These are phyloP conservation scores for Pholiota adiposa DNA, from an alignment of 1,284 basidiomycete genomes.

Conservation along the genomic window DNA sequence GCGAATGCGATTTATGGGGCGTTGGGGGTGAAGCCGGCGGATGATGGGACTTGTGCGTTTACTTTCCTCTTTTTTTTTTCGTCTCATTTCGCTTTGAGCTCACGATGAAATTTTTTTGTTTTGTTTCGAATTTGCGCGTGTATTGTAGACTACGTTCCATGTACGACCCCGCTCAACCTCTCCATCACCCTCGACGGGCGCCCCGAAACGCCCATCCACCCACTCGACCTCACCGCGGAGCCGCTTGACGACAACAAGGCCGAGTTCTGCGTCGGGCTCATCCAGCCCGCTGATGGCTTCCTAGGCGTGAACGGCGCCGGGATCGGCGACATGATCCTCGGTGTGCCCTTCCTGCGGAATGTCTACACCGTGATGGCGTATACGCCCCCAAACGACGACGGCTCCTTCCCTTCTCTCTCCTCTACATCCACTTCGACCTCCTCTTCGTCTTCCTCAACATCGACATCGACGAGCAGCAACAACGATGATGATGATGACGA, in stretches of 20 bases:
- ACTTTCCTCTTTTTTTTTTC: conserved; percentile 4
- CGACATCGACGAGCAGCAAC: no score
- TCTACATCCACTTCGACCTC: no score
- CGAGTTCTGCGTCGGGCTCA: conserved; percentile 63
- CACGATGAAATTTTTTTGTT: no score
- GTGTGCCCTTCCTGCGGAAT: conserved; percentile 75
- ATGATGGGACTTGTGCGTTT: conserved; percentile 66
- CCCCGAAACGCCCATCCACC: conserved; percentile 62
- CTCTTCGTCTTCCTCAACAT: no score
- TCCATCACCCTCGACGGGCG: conserved; percentile 65
- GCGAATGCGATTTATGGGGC: conserved; percentile 83
- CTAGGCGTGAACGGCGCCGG: conserved; percentile 43
- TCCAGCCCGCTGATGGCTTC: conserved; percentile 54
- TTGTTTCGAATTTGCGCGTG: background rate
- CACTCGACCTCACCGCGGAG: conserved; percentile 64
- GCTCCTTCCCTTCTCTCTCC: conserved; percentile 49
- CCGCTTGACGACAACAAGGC: conserved; percentile 43
- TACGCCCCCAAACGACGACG: conserved; percentile 46
- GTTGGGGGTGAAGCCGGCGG: conserved; percentile 58
- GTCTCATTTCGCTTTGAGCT: no score
- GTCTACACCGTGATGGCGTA: conserved; percentile 76
- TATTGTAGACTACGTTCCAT: conserved; percentile 69
- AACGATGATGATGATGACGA: conserved; percentile 6
- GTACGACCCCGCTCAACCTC: conserved; percentile 69
- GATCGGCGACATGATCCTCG: conserved; percentile 75